Evolutionary conservation across 2,329 filamentous ascomycete genomes (phyloP).

Genomic region (Phoma sp.): DNA sequence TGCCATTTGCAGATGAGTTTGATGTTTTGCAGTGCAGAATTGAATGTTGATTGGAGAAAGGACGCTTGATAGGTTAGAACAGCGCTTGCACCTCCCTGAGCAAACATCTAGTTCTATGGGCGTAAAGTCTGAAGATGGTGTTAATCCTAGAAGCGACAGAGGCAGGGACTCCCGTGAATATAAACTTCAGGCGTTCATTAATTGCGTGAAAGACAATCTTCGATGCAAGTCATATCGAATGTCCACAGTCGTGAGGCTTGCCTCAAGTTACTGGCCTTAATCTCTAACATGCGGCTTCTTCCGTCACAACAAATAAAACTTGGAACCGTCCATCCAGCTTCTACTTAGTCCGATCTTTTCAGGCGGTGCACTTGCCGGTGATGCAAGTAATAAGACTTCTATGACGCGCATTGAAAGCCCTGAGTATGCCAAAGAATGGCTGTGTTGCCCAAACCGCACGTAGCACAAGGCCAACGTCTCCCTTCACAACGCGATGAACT

Average conservation of each 20-base stretch:
- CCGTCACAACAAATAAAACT: neutral
- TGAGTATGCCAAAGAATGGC: neutral
- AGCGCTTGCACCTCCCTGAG: no score
- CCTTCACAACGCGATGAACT: neutral
- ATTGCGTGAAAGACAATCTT: no score
- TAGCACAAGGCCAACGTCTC: neutral
- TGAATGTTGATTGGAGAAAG: no score
- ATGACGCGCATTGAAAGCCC: constrained; percentile 4
- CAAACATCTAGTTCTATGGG: no score
- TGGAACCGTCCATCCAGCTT: neutral
- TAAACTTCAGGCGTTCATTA: no score
- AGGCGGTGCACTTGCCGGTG: neutral
- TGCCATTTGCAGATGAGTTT: no score
- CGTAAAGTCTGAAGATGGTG: no score
- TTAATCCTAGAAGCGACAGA: no score
- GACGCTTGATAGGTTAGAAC: no score
- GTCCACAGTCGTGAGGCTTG: neutral
- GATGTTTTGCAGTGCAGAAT: no score
- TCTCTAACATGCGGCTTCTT: neutral
- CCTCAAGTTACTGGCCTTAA: neutral
- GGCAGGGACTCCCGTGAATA: no score
- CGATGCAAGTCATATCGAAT: neutral
- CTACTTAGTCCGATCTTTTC: neutral
- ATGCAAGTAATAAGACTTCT: neutral
- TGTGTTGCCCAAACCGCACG: neutral